A percentile compares a stretch with the other conserved stretches of the same genome.
These are phyloP conservation scores for Dentipellis sp. DNA, from an alignment of 768 basidiomycete genomes.

Conservation along the genomic window DNA sequence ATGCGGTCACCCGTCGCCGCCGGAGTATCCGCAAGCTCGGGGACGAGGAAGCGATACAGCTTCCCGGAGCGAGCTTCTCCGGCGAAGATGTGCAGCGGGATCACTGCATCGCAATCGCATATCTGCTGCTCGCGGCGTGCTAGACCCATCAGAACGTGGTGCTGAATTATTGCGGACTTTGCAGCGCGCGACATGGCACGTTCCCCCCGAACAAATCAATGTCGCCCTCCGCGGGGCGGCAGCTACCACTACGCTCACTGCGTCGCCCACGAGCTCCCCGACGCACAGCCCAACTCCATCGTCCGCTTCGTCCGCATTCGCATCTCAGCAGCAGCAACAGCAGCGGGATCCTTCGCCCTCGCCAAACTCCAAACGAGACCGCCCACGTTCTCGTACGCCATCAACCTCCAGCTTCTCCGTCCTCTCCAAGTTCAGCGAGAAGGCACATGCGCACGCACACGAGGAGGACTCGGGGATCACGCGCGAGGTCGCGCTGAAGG, in stretches of 20 bases:
- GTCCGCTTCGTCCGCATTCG: not conserved
- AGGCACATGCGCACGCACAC: constrained; percentile 12
- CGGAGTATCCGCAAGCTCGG: not conserved
- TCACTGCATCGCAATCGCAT: not conserved
- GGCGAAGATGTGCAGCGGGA: not conserved
- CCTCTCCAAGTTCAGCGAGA: constrained; percentile 12
- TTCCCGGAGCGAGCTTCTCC: not conserved
- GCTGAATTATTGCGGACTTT: not conserved
- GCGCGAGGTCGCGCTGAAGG: constrained; percentile 79
- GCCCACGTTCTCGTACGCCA: constrained; percentile 5
- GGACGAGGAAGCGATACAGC: too few relatives aligned
- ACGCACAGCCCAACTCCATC: constrained; percentile 2
- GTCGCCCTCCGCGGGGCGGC: constrained; percentile 52
- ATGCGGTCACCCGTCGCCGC: not conserved
- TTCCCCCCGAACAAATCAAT: constrained; percentile 49
- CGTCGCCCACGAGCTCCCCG: constrained; percentile 3
- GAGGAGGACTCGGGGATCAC: constrained; percentile 26
- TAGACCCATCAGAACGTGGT: not conserved
- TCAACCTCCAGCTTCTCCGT: constrained; percentile 19
- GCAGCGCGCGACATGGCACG: constrained; percentile 74
- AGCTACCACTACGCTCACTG: constrained; percentile 19
- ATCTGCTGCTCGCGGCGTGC: not conserved
- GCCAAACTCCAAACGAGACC: not conserved
- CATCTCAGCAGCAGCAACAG: not conserved
- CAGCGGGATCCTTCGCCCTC: not conserved